Base-by-base conservation (phyloP, 2,329 filamentous ascomycete genomes). In the Exophiala alcalophila region DNA sequence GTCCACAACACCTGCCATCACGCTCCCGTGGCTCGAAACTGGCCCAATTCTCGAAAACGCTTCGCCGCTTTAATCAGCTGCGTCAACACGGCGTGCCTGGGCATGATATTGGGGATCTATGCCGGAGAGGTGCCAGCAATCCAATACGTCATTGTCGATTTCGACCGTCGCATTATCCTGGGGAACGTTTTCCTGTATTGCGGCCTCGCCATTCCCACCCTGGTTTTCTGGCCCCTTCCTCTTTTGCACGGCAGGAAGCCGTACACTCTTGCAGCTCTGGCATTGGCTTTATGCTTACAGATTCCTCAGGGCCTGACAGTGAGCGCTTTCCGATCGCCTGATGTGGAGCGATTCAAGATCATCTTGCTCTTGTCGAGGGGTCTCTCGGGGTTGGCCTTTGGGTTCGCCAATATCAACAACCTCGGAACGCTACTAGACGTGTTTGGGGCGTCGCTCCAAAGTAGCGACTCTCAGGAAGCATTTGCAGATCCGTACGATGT, bases 371-470 rank as follows among this genome's bases (percentile, higher is more conserved):
- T 80, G 4, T 76, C 82, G 4, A 73, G 85, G 35, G 74, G 74
- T 1, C 57, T 84, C 32, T 84, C 86, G 62, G 85, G 86, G 0
- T 65, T 81, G 23, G 75, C 76, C 14, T 73, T 90, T 7, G 86
- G 85, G 0, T 84, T 90, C 57, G 82, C 81, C 11, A 85, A 83
- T 58, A 84, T 90, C 70, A 90, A 89, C 57, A 84, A 84, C 53
- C 74, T 86, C 54, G 77, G 80, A 0, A 82, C 80, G 2, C 66
- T 90, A 4, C 78, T 83, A 3, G 85, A 91, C 58, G 68, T 90
- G 1, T 91, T 87, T 57, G 86, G 86, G 1, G 81, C 83, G 3
- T 88, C 83, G 0, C 65, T 89, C 15, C 84, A 86, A 72, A 84
- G 81, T 56, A 71, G 73, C 27, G 79, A 80, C 34, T 84, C 85